Percentiles rank a stretch among this genome's conserved stretches.
phyloP scores from a whole-genome alignment of 495 filamentous ascomycete genomes.

The Aspergillus panamensis region DNA sequence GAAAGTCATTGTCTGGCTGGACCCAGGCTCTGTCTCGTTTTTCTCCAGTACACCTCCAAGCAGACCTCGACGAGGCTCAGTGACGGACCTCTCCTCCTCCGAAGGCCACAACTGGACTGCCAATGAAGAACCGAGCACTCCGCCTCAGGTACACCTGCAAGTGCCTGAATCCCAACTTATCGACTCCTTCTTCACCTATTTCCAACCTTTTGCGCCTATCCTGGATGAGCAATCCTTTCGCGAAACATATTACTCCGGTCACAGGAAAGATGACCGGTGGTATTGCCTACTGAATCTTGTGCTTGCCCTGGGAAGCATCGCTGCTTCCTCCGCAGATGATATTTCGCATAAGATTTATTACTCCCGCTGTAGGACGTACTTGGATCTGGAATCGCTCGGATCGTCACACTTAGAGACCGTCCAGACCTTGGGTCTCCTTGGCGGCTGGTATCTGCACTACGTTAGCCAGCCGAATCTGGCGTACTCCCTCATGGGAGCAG shows the following conservation, averaged over 20 bases:
- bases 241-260: conserved; percentile 64
- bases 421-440: conserved; percentile 67
- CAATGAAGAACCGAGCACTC: conserved; percentile 29
- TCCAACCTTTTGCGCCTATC: conserved; percentile 74
- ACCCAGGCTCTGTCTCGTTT: conserved; percentile 58
- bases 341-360: conserved; percentile 71
- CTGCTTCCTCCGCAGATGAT: conserved; percentile 65
- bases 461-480: conserved; percentile 76
- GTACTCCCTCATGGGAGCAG: conserved; percentile 40
- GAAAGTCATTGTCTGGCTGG: conserved; percentile 75
- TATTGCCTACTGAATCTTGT: conserved; percentile 76
- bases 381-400: conserved; percentile 61
- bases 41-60: conserved; percentile 45
- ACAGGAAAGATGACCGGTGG: conserved; percentile 69
- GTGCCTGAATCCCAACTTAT: conserved; percentile 55
- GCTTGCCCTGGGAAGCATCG: conserved; percentile 73
- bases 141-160: conserved; percentile 27
- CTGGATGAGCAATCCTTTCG: conserved; percentile 73
- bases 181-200: conserved; percentile 72
- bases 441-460: conserved; percentile 78
- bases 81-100: conserved; percentile 25
- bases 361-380: conserved; percentile 62
- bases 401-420: conserved; percentile 60
- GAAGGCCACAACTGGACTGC: conserved; percentile 24
- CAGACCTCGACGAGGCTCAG: conserved; percentile 18